These are phyloP conservation scores for Fomes fomentarius DNA, from an alignment of 1,284 basidiomycete genomes.

Conservation along the genomic window DNA sequence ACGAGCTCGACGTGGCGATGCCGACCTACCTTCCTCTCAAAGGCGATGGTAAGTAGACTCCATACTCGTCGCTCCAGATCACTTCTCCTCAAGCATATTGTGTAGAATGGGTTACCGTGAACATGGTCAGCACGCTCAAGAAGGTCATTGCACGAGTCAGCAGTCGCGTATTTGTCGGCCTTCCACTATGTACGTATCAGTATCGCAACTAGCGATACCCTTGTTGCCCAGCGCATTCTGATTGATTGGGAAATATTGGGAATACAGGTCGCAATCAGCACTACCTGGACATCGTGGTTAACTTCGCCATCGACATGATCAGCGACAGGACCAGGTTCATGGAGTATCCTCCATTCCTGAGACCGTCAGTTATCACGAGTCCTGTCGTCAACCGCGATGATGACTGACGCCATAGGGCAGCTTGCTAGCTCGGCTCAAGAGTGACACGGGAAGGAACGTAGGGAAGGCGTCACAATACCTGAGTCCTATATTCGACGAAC, in stretches of 20 bases:
- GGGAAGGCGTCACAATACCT: too few species aligned
- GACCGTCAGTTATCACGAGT: constrained; percentile 33
- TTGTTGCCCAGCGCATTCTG: too few species aligned
- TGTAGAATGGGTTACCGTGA: constrained; percentile 27
- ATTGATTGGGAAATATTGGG: too few species aligned
- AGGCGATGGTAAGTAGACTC: constrained; percentile 20
- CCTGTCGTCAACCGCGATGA: too few species aligned
- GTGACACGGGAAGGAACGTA: too few species aligned
- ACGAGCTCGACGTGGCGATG: constrained; percentile 30
- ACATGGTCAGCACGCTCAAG: constrained; percentile 19
- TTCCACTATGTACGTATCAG: constrained; percentile 28
- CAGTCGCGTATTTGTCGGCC: constrained; percentile 33
- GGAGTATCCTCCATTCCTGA: constrained; percentile 34
- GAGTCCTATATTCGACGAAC: too few species aligned
- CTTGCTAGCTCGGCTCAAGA: too few species aligned
- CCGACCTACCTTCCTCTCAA: constrained; percentile 21
- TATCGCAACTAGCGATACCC: neutral
- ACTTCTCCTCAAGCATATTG: neutral
- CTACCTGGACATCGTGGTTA: constrained; percentile 23
- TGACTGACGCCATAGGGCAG: too few species aligned
- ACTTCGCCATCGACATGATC: constrained; percentile 1
- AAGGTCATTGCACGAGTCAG: constrained; percentile 29
- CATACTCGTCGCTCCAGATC: too few species aligned
- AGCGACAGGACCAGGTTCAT: constrained; percentile 13
- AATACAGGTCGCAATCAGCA: constrained; percentile 25